Evolutionary conservation across 2,329 filamentous ascomycete species (phyloP), one percentile per base, ranked within the genome.

Genomic region (Pseudogymnoascus sp.): DNA sequence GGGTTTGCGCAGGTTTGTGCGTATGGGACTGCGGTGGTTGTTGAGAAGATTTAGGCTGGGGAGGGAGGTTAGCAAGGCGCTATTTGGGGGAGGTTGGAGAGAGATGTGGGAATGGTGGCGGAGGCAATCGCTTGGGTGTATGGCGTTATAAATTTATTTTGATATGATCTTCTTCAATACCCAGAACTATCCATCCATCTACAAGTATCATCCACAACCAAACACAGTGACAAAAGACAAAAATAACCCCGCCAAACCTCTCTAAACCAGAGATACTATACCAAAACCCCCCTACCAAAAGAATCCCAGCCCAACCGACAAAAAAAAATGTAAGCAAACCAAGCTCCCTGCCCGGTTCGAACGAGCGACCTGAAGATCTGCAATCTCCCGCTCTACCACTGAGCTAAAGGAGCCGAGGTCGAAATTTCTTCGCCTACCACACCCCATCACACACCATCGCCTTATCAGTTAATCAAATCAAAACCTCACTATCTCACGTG

Each of bases 1-100:
- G 78, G 79, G 1, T 86, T 82, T 68, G 81, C 82, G 2, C 83
- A 86, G 73, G 81, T 83, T 42, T 84, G 82, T 65, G 83, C 83
- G 0, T 87, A 86, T 69, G 84, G 84, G 2, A 86, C 84, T 3
- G 84, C 84, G 2, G 82, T 79, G 60, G 67, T 84, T 11, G 77
- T 86, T 25, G 82, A 86, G 73, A 84, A 81, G 75, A 72, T 85
- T 63, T 79, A 83, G 11, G 75, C 5, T 2, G 12, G 7, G 12
- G 14, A 11, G n/a, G 36, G 36, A 12, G 31, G 9, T 34, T 36
- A 12, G 5, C 11, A 36, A 4, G 34, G 34, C 11, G 34, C 9
- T 36, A 4, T 36, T 14, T 16, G 3, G 21, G 36, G 59, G 37
- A 12, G 28, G 16, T 3, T 12, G 18, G 16, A 42, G 8, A 11